phyloP scores from a whole-genome alignment of 2,329 filamentous ascomycete genomes.

The Fusarium concolor region DNA sequence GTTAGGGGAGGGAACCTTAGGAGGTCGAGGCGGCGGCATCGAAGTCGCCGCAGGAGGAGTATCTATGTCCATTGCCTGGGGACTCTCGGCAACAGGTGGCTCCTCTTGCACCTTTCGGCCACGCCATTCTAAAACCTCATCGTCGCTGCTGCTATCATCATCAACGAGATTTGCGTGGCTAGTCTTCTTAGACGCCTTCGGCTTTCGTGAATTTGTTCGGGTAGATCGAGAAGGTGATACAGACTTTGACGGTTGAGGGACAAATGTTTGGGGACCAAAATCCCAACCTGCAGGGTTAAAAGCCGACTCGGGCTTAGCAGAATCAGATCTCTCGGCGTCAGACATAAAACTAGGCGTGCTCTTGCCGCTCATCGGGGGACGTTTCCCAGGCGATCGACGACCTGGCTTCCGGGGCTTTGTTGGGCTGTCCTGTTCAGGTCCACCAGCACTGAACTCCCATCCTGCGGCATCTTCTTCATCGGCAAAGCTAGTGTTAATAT shows the following conservation, averaged over 20 bases:
- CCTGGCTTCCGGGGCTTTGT: conserved; percentile 52
- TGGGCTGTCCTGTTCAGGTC: conserved; percentile 47
- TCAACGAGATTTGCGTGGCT: conserved; percentile 61
- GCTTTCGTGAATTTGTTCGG: conserved; percentile 66
- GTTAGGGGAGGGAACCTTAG: conserved; percentile 31
- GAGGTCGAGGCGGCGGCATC: conserved; percentile 35
- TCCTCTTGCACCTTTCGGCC: conserved; percentile 50
- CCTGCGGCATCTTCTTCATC: conserved; percentile 58
- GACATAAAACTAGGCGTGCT: conserved; percentile 41
- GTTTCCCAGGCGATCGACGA: conserved; percentile 55
- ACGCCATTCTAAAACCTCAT: conserved; percentile 52
- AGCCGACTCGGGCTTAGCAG: conserved; percentile 45
- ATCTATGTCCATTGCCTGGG: conserved; percentile 75
- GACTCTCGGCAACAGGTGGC: conserved; percentile 55
- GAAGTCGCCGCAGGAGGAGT: conserved; percentile 54
- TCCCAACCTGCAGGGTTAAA: conserved; percentile 69
- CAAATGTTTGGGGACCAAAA: conserved; percentile 67
- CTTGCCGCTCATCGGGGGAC: conserved; percentile 38
- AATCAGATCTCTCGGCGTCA: conserved; percentile 42
- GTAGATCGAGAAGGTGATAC: conserved; percentile 58
- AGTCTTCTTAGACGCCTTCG: conserved; percentile 66
- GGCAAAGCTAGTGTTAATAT: conserved; percentile 71
- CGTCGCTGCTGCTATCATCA: conserved; percentile 61
- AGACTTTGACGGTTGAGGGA: conserved; percentile 57
- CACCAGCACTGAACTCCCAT: conserved; percentile 66